Evolutionary conservation across 352 stramenopile genomes (phyloP).

Genomic region (Pythium chondricola): DNA sequence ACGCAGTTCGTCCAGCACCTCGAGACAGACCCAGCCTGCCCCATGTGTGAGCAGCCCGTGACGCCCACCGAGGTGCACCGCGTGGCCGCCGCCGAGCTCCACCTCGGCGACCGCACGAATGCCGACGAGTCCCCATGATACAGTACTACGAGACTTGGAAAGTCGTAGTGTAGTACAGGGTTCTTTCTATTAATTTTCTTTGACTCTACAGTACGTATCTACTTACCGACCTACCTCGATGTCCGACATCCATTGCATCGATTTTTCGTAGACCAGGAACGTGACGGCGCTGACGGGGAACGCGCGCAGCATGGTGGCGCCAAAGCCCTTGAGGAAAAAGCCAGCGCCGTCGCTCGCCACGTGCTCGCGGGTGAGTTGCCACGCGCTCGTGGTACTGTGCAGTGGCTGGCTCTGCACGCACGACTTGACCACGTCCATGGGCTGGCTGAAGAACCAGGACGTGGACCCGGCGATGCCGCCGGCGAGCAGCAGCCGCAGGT

Average conservation of each 20-base stretch:
- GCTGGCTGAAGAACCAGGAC: conserved; percentile 76
- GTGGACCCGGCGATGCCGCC: conserved; percentile 69
- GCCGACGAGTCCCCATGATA: conserved; percentile 12
- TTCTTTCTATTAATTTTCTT: conserved; percentile 1
- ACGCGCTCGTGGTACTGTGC: conserved; percentile 32
- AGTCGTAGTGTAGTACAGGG: too few species aligned
- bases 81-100: conserved; percentile 6
- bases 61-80: conserved; percentile 18
- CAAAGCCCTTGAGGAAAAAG: conserved; percentile 83
- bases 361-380: conserved; percentile 36
- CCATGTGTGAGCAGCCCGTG: conserved; percentile 70
- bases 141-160: neutral
- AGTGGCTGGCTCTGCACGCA: conserved; percentile 77
- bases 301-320: conserved; percentile 68
- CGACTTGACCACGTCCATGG: conserved; percentile 89
- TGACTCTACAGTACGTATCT: neutral
- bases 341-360: conserved; percentile 38
- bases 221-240: too few species aligned
- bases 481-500: conserved; percentile 61
- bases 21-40: conserved; percentile 53
- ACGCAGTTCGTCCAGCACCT: conserved; percentile 85
- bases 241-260: conserved; percentile 72
- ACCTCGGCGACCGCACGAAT: conserved; percentile 4
- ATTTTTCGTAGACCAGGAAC: conserved; percentile 83
- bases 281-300: conserved; percentile 83